phyloP scores from a whole-genome alignment of 768 basidiomycete species.

The Inosperma sp. region DNA sequence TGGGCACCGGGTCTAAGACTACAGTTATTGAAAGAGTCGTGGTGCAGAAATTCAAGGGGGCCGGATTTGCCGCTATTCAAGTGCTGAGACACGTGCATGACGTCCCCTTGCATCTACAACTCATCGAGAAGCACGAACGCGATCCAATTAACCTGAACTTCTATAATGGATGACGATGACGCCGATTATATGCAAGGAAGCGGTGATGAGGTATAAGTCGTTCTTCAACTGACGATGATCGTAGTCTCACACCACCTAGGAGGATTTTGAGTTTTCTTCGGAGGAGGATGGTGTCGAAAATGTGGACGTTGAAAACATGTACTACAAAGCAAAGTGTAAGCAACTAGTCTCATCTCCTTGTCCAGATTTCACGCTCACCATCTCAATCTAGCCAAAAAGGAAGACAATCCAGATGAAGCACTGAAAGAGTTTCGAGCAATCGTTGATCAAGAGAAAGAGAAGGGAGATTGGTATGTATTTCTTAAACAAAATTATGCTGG shows the following conservation, averaged over 20 bases:
- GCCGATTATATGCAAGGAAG: conserved; percentile 92
- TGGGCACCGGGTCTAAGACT: too few relatives aligned
- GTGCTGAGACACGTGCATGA: too few relatives aligned
- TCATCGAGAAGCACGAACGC: not conserved
- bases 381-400: conserved; percentile 73
- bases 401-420: conserved; percentile 89
- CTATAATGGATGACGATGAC: conserved; percentile 84
- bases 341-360: conserved; percentile 9
- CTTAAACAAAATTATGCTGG: too few relatives aligned
- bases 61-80: too few relatives aligned
- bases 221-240: conserved; percentile 1
- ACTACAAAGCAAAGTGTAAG: conserved; percentile 95
- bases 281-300: conserved; percentile 79
- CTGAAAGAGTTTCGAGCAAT: conserved; percentile 86
- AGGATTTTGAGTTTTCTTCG: conserved; percentile 88
- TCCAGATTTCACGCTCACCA: conserved; percentile 7
- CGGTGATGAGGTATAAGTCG: conserved; percentile 64
- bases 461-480: conserved; percentile 90
- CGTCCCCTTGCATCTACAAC: too few relatives aligned
- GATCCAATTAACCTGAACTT: not conserved
- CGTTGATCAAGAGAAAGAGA: conserved; percentile 86
- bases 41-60: too few relatives aligned
- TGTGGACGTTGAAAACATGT: conserved; percentile 95
- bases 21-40: too few relatives aligned
- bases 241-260: conserved; percentile 41